Base-by-base conservation (phyloP, 2,329 filamentous ascomycete genomes). In the Stenocarpella maydis region DNA sequence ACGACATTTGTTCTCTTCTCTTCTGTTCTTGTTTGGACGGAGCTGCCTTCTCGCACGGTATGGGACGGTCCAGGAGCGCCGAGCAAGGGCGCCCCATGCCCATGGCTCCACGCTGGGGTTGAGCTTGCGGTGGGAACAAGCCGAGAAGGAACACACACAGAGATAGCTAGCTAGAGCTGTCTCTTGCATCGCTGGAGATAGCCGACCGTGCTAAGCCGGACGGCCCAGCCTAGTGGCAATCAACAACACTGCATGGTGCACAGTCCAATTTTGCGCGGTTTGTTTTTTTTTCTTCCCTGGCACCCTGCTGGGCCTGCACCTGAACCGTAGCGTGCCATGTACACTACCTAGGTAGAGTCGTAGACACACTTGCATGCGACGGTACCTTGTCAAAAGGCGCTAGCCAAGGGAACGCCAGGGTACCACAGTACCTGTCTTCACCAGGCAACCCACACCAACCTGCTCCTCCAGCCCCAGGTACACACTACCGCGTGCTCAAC, bases 71-170 rank as follows among this genome's bases (percentile, higher is more conserved):
- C 58, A 4, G 47, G 58, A 61, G 58, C 41, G 41, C 41, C 58
- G 43, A 63, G 52, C 41, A 45, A 58, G 52, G 65, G 65, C 24
- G 17, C 58, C 41, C 58, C 58, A 63, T 63, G 58, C 58, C n/a
- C 58, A 17, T 14, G 26, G 34, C 34, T 12, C 65, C 53, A 60
- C 34, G 47, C 47, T 39, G 49, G 45, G 47, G 37, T 54, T 31
- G 52, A 67, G 53, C 41, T 67, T 58, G 65, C 65, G 65, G 65
- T 67, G 65, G 65, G 65, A 67, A 58, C 53, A 67, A 67, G 52
- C 65, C 52, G 52, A 58, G 31, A 34, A 34, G 31, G 31, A 34
- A 34, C 4, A 34, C 31, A 34, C n/a, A n/a, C n/a, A n/a, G n/a
- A 34, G 31, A 34, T 41, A 50, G 43, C 28, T 24, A 65, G 14